Evolutionary conservation across 768 basidiomycete genomes (phyloP), one percentile per base, ranked within the genome.

Genomic region (Trametes elegans): DNA sequence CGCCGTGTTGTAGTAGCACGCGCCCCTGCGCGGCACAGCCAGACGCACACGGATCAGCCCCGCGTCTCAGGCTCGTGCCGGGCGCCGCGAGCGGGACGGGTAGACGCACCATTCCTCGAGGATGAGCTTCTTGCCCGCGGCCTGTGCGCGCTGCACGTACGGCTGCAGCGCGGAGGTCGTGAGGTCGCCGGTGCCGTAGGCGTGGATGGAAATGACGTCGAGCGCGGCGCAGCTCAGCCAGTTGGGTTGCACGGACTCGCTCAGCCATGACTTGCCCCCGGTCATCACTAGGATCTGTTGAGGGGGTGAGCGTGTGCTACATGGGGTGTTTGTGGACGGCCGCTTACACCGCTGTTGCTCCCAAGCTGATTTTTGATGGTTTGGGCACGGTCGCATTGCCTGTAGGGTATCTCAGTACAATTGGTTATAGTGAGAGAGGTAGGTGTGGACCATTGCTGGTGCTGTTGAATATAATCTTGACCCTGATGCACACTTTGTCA

Each of bases 191-290:
- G 49, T 43, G 23, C 62, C 70, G 61, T 75, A 74, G 21, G 72
- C 71, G 43, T 76, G 73, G 46, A 75, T 71, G 28, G 72, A 66
- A 45, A 73, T 63, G 5, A 70, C 69, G 55, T 73, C 72, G 41
- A 75, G 66, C 2, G 64, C 63, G 34, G 28, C 39, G 55, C 69
- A 69, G 35, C 36, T 55, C 19, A 68, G 58, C 51, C 52, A 65
- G 23, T 46, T 57, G 27, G 62, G 58, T 43, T 67, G 64, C 14
- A 68, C 61, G 7, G 66, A 68, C 57, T 70, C 69, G 24, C 36
- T 53, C 50, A 67, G 34, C 62, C 62, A 70, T 2, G 66, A 67
- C 39, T 64, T 67, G 41, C 68, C 69, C 6, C 69, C 68, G 31
- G 69, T 69, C 16, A 55, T 60, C 27, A 69, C 63, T 6, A 68